These are phyloP conservation scores for Fusarium drepaniforme DNA, from an alignment of 2,329 filamentous ascomycete genomes.

Conservation along the genomic window DNA sequence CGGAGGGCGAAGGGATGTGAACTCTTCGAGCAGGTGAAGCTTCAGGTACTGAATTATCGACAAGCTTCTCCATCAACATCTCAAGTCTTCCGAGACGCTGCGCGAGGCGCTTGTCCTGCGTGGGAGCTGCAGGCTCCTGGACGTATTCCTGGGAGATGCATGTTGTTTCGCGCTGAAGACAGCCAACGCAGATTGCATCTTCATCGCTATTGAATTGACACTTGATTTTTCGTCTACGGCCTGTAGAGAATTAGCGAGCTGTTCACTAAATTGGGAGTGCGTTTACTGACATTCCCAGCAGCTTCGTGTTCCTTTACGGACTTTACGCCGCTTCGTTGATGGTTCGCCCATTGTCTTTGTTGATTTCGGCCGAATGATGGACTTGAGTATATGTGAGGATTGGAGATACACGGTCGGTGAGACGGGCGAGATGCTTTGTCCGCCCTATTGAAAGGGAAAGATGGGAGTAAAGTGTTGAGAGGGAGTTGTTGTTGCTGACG, in stretches of 20 bases:
- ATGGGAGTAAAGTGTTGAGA: neutral
- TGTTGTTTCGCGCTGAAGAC: constrained; percentile 54
- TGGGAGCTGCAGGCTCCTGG: constrained; percentile 46
- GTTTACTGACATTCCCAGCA: constrained; percentile 69
- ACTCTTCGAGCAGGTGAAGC: neutral
- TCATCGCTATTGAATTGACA: constrained; percentile 60
- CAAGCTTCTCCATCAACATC: constrained; percentile 59
- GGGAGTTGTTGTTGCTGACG: constrained; percentile 12
- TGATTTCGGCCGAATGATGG: constrained; percentile 41
- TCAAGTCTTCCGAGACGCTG: constrained; percentile 61
- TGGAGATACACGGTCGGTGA: neutral
- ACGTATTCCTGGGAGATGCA: constrained; percentile 63
- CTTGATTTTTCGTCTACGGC: constrained; percentile 62
- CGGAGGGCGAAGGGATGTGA: constrained; percentile 34
- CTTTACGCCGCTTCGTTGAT: constrained; percentile 47
- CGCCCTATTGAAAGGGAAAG: neutral
- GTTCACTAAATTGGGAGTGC: too few species aligned
- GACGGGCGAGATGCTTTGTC: neutral
- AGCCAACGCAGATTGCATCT: constrained; percentile 60
- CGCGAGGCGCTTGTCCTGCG: constrained; percentile 53
- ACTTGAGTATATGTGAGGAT: neutral
- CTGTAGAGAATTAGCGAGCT: constrained; percentile 23
- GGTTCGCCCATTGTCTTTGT: constrained; percentile 29
- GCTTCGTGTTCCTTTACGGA: constrained; percentile 69
- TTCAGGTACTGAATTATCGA: constrained; percentile 47